Evolutionary conservation across 441 rosid genomes (phyloP).

Genomic region (Raphanus hybrid): DNA sequence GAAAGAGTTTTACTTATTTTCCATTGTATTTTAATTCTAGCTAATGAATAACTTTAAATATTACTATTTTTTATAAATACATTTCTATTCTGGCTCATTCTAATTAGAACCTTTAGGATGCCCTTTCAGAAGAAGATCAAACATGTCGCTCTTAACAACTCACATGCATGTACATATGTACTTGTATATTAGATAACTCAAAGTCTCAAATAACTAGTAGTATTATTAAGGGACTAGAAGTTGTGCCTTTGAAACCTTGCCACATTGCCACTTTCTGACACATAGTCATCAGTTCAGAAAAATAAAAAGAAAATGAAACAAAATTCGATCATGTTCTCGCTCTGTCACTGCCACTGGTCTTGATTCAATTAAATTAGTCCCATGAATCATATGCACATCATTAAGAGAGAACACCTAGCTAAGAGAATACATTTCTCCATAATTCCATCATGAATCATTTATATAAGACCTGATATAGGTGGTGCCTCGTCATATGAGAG

Average conservation of each 20-base stretch:
- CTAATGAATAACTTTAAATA: not conserved
- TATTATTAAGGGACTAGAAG: not conserved
- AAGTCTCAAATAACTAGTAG: not conserved
- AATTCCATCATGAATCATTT: not conserved
- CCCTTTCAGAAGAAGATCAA: not conserved
- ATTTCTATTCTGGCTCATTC: not conserved
- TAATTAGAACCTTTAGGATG: not conserved
- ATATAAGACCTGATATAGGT: not conserved
- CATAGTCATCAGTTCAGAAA: not conserved
- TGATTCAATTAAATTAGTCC: not conserved
- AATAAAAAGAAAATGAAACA: not conserved
- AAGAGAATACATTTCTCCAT: conserved; percentile 6
- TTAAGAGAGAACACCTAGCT: not conserved
- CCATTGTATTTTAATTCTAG: not conserved
- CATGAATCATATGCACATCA: conserved; percentile 5
- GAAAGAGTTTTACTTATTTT: not conserved
- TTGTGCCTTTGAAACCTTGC: conserved; percentile 4
- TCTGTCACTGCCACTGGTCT: conserved; percentile 11
- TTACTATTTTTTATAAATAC: not conserved
- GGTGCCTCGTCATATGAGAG: not conserved
- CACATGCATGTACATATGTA: conserved; percentile 2
- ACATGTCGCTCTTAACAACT: not conserved
- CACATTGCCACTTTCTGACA: conserved; percentile 1
- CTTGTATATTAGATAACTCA: not conserved
- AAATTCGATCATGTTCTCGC: not conserved